These are phyloP conservation scores for Capniomyces stellatus DNA, from an alignment of 371 early-diverging fungal species.

Conservation along the genomic window DNA sequence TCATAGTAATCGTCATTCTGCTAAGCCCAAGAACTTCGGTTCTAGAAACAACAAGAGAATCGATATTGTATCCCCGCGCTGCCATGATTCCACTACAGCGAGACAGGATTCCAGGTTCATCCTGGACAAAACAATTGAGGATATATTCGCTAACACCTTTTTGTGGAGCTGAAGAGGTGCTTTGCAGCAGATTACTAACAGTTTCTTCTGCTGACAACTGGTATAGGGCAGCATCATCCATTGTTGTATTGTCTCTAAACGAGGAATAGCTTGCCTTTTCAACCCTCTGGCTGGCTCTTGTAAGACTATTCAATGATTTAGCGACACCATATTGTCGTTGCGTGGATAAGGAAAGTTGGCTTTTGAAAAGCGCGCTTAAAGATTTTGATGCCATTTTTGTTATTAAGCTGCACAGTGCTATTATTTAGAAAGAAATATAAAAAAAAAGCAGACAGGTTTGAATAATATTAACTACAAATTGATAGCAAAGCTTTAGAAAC, in stretches of 20 bases:
- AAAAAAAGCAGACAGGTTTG: too few relatives aligned
- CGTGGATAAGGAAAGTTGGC: too few relatives aligned
- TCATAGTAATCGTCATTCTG: constrained; percentile 88
- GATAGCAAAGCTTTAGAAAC: too few relatives aligned
- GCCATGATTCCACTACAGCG: constrained; percentile 84
- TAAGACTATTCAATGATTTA: too few relatives aligned
- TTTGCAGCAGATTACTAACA: constrained; percentile 75
- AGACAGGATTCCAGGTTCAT: constrained; percentile 90
- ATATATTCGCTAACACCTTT: constrained; percentile 47
- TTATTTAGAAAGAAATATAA: too few relatives aligned
- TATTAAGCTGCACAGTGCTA: too few relatives aligned
- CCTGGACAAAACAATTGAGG: constrained; percentile 82
- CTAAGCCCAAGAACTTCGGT: constrained; percentile 85
- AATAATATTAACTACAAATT: too few relatives aligned
- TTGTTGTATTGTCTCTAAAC: background rate
- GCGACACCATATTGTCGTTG: too few relatives aligned
- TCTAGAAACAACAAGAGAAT: constrained; percentile 81
- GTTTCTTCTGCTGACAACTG: constrained; percentile 55
- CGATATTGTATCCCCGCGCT: constrained; percentile 93
- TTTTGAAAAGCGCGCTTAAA: too few relatives aligned
- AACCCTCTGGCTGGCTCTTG: too few relatives aligned
- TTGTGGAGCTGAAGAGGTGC: constrained; percentile 52
- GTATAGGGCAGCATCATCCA: background rate
- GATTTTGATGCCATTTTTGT: too few relatives aligned
- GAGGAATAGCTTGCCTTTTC: background rate